Evolutionary conservation across 2,329 filamentous ascomycete genomes (phyloP).

Genomic region (Zymoseptoria crescenta): DNA sequence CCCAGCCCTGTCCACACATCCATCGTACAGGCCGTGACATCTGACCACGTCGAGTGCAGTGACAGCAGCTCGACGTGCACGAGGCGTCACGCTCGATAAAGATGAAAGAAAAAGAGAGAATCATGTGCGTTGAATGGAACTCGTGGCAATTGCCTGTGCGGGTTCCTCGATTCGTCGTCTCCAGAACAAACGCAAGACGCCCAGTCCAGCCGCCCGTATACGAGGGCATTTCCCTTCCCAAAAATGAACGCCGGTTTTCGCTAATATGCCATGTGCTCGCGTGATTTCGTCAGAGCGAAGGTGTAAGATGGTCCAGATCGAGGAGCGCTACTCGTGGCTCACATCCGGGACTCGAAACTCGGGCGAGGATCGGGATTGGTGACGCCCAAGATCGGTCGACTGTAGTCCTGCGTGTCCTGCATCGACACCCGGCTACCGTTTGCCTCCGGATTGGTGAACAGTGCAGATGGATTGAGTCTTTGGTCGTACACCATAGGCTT

Average conservation of each 20-base stretch:
- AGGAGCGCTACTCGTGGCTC: slow-evolving; percentile 5
- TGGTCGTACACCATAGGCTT: slow-evolving; percentile 42
- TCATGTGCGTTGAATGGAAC: slow-evolving; percentile 9
- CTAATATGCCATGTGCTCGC: slow-evolving; percentile 10
- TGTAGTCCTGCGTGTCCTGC: slow-evolving; percentile 43
- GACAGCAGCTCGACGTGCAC: background rate
- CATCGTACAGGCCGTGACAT: background rate
- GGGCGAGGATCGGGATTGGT: slow-evolving; percentile 28
- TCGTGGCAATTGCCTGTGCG: background rate
- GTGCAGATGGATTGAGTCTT: slow-evolving; percentile 40
- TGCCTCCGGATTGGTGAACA: slow-evolving; percentile 37
- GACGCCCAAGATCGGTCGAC: slow-evolving; percentile 36
- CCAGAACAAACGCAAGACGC: background rate
- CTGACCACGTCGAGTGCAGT: background rate
- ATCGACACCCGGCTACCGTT: slow-evolving; percentile 41
- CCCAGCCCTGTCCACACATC: background rate
- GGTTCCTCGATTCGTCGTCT: background rate
- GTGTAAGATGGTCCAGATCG: slow-evolving; percentile 4
- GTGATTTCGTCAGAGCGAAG: slow-evolving; percentile 14
- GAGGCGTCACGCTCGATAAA: background rate
- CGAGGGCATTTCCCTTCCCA: background rate
- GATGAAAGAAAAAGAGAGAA: slow-evolving; percentile 10
- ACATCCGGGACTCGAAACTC: slow-evolving; percentile 24
- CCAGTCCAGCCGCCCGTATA: background rate
- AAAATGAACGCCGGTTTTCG: slow-evolving; percentile 3